phyloP scores from a whole-genome alignment of 2,329 filamentous ascomycete genomes.

The Bisporella sp. region DNA sequence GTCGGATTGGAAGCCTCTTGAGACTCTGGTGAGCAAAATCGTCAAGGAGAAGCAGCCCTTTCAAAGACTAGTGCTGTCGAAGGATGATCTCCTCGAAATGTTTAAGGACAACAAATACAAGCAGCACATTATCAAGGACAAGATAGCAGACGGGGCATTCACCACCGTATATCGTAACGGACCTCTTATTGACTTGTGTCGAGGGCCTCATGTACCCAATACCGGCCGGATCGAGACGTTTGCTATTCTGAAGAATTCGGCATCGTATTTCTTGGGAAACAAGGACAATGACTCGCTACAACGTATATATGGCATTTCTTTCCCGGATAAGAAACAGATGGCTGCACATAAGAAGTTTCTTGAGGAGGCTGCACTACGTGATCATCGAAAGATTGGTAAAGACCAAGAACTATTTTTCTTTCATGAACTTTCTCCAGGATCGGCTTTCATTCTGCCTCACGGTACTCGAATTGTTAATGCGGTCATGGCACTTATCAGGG shows the following conservation, averaged over 20 bases:
- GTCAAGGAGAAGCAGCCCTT: constrained; percentile 97
- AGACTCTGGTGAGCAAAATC: constrained; percentile 71
- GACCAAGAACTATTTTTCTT: constrained; percentile 99
- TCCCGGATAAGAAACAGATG: constrained; percentile 92
- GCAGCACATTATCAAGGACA: constrained; percentile 92
- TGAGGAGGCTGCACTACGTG: constrained; percentile 95
- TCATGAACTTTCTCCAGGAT: constrained; percentile 87
- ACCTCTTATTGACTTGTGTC: constrained; percentile 89
- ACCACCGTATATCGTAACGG: constrained; percentile 92
- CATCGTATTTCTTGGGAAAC: constrained; percentile 89
- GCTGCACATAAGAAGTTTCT: constrained; percentile 91
- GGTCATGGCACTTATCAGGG: constrained; percentile 70
- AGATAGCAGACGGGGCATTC: constrained; percentile 79
- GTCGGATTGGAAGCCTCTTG: constrained; percentile 77
- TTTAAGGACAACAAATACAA: constrained; percentile 98
- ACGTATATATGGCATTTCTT: constrained; percentile 93
- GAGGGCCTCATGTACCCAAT: constrained; percentile 89
- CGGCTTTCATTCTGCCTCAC: constrained; percentile 85
- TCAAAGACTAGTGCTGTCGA: constrained; percentile 80
- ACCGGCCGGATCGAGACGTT: constrained; percentile 93
- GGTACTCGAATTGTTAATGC: constrained; percentile 92
- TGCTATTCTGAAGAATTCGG: constrained; percentile 73
- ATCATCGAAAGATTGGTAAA: constrained; percentile 87
- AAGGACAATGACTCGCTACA: constrained; percentile 92
- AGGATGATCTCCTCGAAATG: constrained; percentile 90